A percentile compares a stretch with the other conserved stretches of the same genome.
Evolutionary conservation across 371 early-diverging fungal species (phyloP).

Genomic region (Mortierella sp.): DNA sequence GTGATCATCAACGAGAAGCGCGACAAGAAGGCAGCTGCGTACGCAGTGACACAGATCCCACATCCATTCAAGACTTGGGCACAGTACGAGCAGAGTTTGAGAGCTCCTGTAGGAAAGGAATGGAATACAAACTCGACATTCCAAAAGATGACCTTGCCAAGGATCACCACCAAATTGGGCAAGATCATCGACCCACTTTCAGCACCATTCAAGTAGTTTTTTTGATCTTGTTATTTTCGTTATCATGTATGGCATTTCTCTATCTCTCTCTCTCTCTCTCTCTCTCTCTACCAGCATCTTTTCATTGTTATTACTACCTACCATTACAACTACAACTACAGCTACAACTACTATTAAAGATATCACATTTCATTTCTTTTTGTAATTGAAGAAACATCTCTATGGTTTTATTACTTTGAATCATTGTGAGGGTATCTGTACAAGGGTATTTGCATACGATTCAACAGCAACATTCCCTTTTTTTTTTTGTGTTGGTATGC

Average conservation of each 20-base stretch:
- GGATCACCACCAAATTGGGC: constrained; percentile 88
- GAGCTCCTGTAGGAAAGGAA: constrained; percentile 92
- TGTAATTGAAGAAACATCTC: neutral
- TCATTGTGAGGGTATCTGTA: neutral
- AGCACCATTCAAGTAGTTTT: constrained; percentile 66
- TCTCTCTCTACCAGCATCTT: neutral
- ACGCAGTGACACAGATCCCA: constrained; percentile 79
- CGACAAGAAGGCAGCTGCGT: constrained; percentile 84
- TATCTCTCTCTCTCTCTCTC: neutral
- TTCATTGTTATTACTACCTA: neutral
- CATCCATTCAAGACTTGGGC: constrained; percentile 87
- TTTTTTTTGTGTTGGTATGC: neutral
- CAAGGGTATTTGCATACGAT: too few relatives aligned
- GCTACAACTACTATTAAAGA: neutral
- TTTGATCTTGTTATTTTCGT: too few relatives aligned
- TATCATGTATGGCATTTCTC: neutral
- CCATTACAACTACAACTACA: neutral
- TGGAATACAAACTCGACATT: constrained; percentile 90
- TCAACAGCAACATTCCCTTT: too few relatives aligned
- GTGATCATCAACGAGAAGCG: constrained; percentile 94
- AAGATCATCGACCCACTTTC: constrained; percentile 88
- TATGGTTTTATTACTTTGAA: neutral
- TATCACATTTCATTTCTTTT: neutral
- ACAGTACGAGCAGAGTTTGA: constrained; percentile 90
- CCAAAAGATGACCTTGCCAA: constrained; percentile 83